Evolutionary conservation across 2,329 filamentous ascomycete species (phyloP), one percentile per base, ranked within the genome.

Genomic region (Knufia petricola): DNA sequence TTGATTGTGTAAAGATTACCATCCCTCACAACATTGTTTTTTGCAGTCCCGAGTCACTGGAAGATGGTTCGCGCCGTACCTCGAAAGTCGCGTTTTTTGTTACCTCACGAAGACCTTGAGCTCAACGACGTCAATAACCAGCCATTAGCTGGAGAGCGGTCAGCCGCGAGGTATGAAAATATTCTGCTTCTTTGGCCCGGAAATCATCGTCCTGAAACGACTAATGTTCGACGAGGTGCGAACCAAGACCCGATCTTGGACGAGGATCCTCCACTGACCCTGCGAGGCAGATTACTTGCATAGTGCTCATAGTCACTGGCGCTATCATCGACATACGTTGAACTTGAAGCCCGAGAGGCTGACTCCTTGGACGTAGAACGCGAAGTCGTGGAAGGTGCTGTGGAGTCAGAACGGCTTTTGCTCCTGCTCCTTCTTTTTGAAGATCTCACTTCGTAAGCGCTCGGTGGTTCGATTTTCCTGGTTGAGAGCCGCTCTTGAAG

Each of bases 221-320:
- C 32, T n/a, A 36, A 36, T 17, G 32, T 36, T 17, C 32, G 32
- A n/a, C 32, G 32, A 40, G 37, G 37, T 19, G 41, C n/a, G 28
- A 44, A 32, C 41, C 41, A 44, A 31, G 41, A 23, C 28, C 26
- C 41, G 28, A 44, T 44, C 41, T 32, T 31, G 8, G 24, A 31
- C 24, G 41, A 26, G 4, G 21, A 7, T 17, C 24, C 34, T 9
- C 24, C 30, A 30, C 44, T 47, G 15, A 10, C 13, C 19, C 44
- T 21, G 6, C n/a, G 36, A 17, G 44, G 30, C 23, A 32, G n/a
- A 9, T 32, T 37, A 12, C n/a, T 15, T 4, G 36, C 34, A 19
- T 47, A 47, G 15, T 47, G 36, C 17, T 47, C 44, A 20, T 32
- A 32, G 31, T 47, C 44, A 19, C 44, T 47, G 19, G 36, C 44